Evolutionary conservation across 306 rosid genomes (phyloP).

Genomic region (Sesbania bispinosa): DNA sequence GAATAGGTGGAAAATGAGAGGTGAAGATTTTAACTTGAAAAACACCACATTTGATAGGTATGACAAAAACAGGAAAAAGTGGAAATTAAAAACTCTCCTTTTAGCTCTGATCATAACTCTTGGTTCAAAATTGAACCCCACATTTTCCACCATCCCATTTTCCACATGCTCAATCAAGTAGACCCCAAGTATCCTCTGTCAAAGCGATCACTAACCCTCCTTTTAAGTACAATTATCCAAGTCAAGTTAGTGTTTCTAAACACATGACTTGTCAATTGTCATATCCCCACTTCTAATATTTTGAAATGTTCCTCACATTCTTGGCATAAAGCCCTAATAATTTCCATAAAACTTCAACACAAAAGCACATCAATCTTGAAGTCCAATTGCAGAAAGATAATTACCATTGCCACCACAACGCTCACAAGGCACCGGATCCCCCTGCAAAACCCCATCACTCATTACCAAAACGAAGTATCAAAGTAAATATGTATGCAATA

Average conservation of each 20-base stretch:
- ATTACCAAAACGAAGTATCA: no score
- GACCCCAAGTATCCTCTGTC: background rate
- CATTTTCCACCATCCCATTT: background rate
- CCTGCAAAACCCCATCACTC: constrained; percentile 73
- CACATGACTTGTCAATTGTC: background rate
- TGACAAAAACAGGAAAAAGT: background rate
- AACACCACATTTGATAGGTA: background rate
- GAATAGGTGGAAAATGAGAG: constrained; percentile 4
- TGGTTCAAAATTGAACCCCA: background rate
- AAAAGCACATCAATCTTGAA: background rate
- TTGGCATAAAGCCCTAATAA: background rate
- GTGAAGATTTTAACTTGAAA: background rate
- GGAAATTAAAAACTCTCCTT: background rate
- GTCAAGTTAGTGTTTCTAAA: background rate
- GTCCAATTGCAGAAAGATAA: background rate
- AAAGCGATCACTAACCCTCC: no score
- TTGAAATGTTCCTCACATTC: background rate
- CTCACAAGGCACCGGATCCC: constrained; percentile 91
- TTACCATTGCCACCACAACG: constrained; percentile 96
- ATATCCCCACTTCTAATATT: background rate
- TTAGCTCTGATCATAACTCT: background rate
- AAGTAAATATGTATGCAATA: no score
- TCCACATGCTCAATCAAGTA: background rate
- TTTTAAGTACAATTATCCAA: no score
- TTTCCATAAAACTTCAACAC: background rate